Conservation (phyloP, 169 alveolate genomes). For the Blepharisma undulans region DNA sequence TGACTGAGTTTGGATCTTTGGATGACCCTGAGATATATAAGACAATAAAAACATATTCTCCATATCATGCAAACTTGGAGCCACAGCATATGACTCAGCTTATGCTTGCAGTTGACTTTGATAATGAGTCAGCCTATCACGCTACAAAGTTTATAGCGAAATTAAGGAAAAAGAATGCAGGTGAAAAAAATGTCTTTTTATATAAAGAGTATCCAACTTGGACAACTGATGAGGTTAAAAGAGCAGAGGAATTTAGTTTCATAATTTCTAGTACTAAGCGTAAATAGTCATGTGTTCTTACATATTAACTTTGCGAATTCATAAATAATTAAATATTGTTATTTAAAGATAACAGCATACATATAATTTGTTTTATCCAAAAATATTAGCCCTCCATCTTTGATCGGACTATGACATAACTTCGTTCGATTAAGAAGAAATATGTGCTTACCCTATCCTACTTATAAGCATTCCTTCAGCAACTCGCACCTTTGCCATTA, state of each 20-base stretch:
- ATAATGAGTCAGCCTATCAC: constrained; percentile 6
- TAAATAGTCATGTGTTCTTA: too few species aligned
- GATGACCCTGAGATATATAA: not conserved
- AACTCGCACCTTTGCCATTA: too few species aligned
- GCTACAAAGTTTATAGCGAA: constrained; percentile 27
- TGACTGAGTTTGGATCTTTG: not conserved
- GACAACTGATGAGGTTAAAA: constrained; percentile 14
- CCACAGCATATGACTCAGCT: not conserved
- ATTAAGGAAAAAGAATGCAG: not conserved
- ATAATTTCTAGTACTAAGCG: not conserved
- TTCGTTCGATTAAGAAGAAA: too few species aligned
- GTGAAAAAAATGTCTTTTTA: not conserved
- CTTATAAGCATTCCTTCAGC: too few species aligned
- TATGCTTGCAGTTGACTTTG: constrained; percentile 9
- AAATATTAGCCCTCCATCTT: too few species aligned
- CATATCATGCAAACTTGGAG: not conserved
- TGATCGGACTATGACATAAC: too few species aligned
- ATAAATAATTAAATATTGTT: too few species aligned
- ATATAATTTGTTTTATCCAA: too few species aligned
- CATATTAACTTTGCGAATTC: too few species aligned
- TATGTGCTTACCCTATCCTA: too few species aligned
- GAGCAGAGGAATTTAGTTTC: constrained; percentile 21
- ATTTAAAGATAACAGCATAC: too few species aligned
- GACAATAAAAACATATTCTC: not conserved
- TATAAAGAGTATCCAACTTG: constrained; percentile 32